Evolutionary conservation across 139 green algal species (phyloP).

Genomic region (Pleodorina starrii): DNA sequence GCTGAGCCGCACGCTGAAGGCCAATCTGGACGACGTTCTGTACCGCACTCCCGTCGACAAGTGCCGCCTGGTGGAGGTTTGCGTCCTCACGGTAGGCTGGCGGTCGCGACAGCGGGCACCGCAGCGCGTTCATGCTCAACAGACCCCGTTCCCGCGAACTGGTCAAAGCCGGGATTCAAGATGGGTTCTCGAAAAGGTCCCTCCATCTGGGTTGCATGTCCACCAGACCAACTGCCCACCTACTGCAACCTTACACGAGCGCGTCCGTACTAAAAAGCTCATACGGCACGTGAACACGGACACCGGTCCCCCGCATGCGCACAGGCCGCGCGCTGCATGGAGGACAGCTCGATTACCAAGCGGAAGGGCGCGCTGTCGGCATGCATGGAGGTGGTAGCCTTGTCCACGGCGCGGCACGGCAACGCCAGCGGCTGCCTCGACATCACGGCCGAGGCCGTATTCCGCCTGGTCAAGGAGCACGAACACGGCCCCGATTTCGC

Average conservation of each 20-base stretch:
- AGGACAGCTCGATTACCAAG: neutral
- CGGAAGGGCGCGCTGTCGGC: neutral
- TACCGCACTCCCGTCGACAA: constrained; percentile 17
- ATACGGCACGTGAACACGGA: no score
- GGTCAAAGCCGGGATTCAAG: no score
- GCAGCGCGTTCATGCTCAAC: no score
- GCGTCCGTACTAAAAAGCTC: no score
- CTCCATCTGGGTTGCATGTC: no score
- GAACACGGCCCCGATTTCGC: neutral
- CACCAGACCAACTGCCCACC: no score
- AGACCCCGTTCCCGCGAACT: no score
- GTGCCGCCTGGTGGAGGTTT: constrained; percentile 10
- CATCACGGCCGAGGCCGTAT: neutral
- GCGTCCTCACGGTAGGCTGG: constrained; percentile 35
- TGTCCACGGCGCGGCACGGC: neutral
- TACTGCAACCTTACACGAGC: no score
- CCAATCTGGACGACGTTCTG: constrained; percentile 29
- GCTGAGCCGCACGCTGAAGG: neutral
- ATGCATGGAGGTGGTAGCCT: neutral
- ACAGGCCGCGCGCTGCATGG: constrained; percentile 29
- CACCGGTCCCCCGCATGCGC: no score
- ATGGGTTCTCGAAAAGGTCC: no score
- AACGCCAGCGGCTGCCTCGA: neutral
- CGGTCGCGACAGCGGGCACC: no score
- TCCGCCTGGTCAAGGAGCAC: neutral